Evolutionary conservation across 83 land plant genomes (phyloP).

Genomic region (Thuja plicata): DNA sequence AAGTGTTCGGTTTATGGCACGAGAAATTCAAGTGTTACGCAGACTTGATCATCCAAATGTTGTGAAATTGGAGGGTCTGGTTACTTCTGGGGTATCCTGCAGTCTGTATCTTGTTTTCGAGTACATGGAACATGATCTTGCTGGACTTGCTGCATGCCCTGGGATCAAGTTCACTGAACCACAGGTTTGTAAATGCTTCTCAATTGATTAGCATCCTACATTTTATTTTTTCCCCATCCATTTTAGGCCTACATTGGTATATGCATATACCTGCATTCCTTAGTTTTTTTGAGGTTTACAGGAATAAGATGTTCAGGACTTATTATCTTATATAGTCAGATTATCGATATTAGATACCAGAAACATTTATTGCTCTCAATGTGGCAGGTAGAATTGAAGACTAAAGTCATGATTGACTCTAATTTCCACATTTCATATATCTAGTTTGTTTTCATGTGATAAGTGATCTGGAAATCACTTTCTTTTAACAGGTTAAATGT

Average conservation of each 20-base stretch:
- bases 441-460: neutral
- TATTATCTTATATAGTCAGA: neutral
- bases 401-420: neutral
- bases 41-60: slow-evolving; percentile 67
- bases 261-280: neutral
- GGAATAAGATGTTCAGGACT: neutral
- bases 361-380: neutral
- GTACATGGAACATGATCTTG: slow-evolving; percentile 76
- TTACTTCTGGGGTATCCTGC: slow-evolving; percentile 55
- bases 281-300: neutral
- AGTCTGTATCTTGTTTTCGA: slow-evolving; percentile 63
- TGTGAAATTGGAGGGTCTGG: slow-evolving; percentile 59
- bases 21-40: slow-evolving; percentile 59
- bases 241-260: neutral
- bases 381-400: neutral
- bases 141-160: slow-evolving; percentile 59
- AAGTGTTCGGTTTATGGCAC: slow-evolving; percentile 70
- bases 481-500: slow-evolving; percentile 54
- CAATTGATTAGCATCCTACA: neutral
- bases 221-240: neutral
- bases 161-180: slow-evolving; percentile 58
- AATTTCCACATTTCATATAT: neutral
- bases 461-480: neutral
- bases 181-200: slow-evolving; percentile 36
- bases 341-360: neutral